Base-by-base conservation (phyloP, 129 eudicot genomes). In the Erigeron canadensis region DNA sequence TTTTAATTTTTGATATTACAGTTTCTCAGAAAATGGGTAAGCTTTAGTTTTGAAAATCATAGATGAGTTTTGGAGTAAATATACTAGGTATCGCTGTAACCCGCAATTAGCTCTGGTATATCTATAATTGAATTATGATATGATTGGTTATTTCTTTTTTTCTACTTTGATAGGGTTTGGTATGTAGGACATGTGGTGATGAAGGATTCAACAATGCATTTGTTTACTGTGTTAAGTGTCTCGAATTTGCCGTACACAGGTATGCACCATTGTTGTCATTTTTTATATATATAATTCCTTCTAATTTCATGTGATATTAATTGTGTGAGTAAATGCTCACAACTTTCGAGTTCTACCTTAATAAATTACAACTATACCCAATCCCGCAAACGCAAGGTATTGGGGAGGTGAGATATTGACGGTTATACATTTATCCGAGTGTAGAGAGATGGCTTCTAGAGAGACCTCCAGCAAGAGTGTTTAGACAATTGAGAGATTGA, bases 141-240 rank as follows among this genome's bases (percentile, higher is more conserved):
- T 51, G 12, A 10, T 60, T 23, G 28, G 65, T 5, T 23, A 23
- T 23, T 23, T 23, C 44, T 23, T 17, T 18, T 5, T 46, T 62
- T 48, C 34, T 74, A 34, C 55, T 42, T 38, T 38, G 81, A 15
- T 81, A 86, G 91, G 96, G 6, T 63, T 74, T 74, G 55, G 43
- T 88, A 66, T 88, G 91, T 42, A 78, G 69, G 65, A 77, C 82
- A 12, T 88, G 96, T 74, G 96, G 96, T 11, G 86, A 67, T 55
- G 43, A 61, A 74, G 95, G 95, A 68, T 73, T 55, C 58, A 34
- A 57, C 2, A 86, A 83, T 70, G 85, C 91, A 8, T 81, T 67
- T 65, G 61, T 85, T 37, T 81, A 83, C 63, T 88, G 96, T 75
- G 82, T 85, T 21, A 81, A 73, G 74, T 88, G 96, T 69, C 42